Evolutionary conservation across 768 basidiomycete species (phyloP).

Genomic region (Mycena amicta): DNA sequence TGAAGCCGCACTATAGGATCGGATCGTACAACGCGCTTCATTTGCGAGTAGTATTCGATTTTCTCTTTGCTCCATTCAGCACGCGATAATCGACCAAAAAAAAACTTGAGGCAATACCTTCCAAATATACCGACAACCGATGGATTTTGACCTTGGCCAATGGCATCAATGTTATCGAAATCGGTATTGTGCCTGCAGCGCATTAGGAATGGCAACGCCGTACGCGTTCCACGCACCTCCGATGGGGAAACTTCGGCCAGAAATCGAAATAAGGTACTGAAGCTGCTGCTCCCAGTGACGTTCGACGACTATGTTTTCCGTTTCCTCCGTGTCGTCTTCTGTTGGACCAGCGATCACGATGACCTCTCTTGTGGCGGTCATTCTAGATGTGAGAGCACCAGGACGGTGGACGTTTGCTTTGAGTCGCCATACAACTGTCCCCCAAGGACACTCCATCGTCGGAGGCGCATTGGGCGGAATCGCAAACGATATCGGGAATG

Average conservation of each 20-base stretch:
- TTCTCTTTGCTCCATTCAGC: conserved; percentile 58
- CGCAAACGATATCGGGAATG: conserved; percentile 90
- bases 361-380: conserved; percentile 72
- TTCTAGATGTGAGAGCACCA: conserved; percentile 74
- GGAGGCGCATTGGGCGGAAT: conserved; percentile 83
- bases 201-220: too few relatives aligned
- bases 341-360: conserved; percentile 72
- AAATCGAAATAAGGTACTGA: conserved; percentile 76
- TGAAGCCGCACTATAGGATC: conserved; percentile 63
- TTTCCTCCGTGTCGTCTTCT: conserved; percentile 86
- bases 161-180: conserved; percentile 82
- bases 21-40: conserved; percentile 66
- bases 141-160: conserved; percentile 82
- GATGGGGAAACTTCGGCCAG: conserved; percentile 77
- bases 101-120: too few relatives aligned
- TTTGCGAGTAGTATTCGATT: conserved; percentile 76
- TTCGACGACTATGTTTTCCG: conserved; percentile 79
- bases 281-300: conserved; percentile 90
- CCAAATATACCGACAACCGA: conserved; percentile 69
- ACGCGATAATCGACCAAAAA: too few relatives aligned
- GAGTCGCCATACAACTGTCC: conserved; percentile 76
- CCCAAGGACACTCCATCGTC: conserved; percentile 71
- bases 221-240: conserved; percentile 48
- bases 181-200: conserved; percentile 61
- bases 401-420: conserved; percentile 84